Base-by-base conservation (phyloP, 345 rosid species). In the Sisymbrium altissimum region DNA sequence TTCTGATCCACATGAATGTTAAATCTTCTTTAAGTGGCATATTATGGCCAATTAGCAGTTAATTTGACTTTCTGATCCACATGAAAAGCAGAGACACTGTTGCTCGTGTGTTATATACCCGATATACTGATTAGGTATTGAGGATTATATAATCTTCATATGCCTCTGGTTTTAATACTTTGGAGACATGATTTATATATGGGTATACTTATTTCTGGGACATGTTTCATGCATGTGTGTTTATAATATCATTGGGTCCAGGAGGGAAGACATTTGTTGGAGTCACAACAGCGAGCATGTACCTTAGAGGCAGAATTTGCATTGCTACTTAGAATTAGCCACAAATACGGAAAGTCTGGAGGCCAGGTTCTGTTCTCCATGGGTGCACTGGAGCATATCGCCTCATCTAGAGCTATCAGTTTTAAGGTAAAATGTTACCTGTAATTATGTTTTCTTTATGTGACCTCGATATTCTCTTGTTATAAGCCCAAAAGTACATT, bases 271-370 rank as follows among this genome's bases (percentile, higher is more conserved):
- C 89, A 81, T 83, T 87, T 95, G 10, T 80, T 94, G 43, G 91
- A 89, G 72, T 83, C 90, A 25, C 79, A 86, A 82, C 98, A 91
- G 79, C 88, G 87, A 66, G 90, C 95, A 67, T 88, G 86, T 82
- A 87, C 93, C 41, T 83, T 91, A 61, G 95, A 91, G 80, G 95
- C 97, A 80, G 89, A 91, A 78, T 74, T 94, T 43, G 89, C 95
- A 48, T 79, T 94, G 58, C 82, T 94, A 44, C 74, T 91, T 76
- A 88, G 98, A 81, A 89, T 94, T 71, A 87, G 96, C 79, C 87
- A 88, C 81, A 94, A 88, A 70, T 94, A 91, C 72, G 93, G 97
- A 45, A 94, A 91, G 82, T 84, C 97, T 43, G 98, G 98, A 71
- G 90, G 95, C 18, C 95, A 88, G 79, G 91, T 94, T 70, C 81